A percentile compares a stretch with the other conserved stretches of the same genome.
These are phyloP conservation scores for Auriscalpium microsporum DNA, from an alignment of 768 basidiomycete genomes.

Conservation along the genomic window DNA sequence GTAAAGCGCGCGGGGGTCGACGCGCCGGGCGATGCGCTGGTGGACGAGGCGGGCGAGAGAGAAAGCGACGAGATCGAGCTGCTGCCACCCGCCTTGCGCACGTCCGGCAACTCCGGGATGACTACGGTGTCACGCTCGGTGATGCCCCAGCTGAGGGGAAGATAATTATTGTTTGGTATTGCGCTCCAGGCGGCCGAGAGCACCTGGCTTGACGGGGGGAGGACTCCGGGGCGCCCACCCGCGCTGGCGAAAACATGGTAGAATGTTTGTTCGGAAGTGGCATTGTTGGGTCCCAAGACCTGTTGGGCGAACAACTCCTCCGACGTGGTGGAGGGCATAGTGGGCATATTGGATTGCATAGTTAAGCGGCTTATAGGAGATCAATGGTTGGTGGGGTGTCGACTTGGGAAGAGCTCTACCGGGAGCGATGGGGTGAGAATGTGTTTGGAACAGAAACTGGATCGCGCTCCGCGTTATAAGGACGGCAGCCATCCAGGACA, in stretches of 20 bases:
- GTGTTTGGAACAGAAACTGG: no score
- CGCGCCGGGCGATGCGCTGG: no score
- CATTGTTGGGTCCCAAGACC: neutral
- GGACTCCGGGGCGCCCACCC: neutral
- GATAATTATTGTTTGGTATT: neutral
- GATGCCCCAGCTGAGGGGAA: neutral
- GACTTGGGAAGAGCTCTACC: no score
- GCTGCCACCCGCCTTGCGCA: neutral
- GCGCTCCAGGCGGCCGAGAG: neutral
- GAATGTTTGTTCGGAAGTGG: neutral
- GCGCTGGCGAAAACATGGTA: neutral
- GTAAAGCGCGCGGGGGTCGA: no score
- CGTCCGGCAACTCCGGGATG: neutral
- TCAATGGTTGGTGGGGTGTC: no score
- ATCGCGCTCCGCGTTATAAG: no score
- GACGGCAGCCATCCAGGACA: no score
- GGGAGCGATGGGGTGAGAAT: no score
- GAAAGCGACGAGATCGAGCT: neutral
- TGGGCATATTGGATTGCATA: no score
- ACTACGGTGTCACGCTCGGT: neutral
- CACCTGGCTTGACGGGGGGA: neutral
- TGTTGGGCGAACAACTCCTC: neutral
- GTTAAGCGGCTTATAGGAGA: no score
- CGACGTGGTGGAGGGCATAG: neutral
- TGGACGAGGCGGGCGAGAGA: neutral